A percentile compares a stretch with the other conserved stretches of the same genome.
phyloP scores from a whole-genome alignment of 2,329 filamentous ascomycete species.

The Calonectria montana region DNA sequence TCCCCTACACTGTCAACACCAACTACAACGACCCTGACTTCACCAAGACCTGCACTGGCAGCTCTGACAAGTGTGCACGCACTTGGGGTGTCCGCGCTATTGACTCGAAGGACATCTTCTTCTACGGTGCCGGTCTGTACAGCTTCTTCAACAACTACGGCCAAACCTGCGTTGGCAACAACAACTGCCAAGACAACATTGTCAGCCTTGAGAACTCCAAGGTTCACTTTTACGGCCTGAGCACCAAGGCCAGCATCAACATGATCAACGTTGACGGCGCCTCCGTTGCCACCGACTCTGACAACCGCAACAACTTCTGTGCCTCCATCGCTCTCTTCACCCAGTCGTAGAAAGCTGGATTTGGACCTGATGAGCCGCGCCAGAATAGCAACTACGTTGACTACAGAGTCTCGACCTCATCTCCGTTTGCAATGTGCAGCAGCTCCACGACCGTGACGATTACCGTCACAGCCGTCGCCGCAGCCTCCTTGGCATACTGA shows the following conservation, averaged over 20 bases:
- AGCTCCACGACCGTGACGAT: constrained; percentile 28
- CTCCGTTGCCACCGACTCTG: constrained; percentile 63
- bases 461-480: constrained; percentile 36
- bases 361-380: neutral
- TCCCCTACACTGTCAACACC: constrained; percentile 71
- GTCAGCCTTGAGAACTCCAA: constrained; percentile 76
- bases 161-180: constrained; percentile 73
- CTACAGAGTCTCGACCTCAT: neutral
- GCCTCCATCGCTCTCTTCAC: constrained; percentile 63
- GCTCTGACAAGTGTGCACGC: constrained; percentile 71
- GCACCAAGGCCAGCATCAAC: constrained; percentile 79
- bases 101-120: constrained; percentile 73
- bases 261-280: constrained; percentile 75
- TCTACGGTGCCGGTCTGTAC: constrained; percentile 82
- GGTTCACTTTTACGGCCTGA: constrained; percentile 75
- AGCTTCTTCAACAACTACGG: constrained; percentile 87
- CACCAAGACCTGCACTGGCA: constrained; percentile 58
- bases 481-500: constrained; percentile 28
- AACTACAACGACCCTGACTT: constrained; percentile 78
- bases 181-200: constrained; percentile 84
- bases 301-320: constrained; percentile 76
- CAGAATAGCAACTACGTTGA: neutral
- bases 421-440: constrained; percentile 9
- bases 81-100: constrained; percentile 81
- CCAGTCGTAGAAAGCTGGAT: constrained; percentile 28